Base-by-base conservation (phyloP, 2,329 filamentous ascomycete genomes). In the Colletotrichum shisoi region DNA sequence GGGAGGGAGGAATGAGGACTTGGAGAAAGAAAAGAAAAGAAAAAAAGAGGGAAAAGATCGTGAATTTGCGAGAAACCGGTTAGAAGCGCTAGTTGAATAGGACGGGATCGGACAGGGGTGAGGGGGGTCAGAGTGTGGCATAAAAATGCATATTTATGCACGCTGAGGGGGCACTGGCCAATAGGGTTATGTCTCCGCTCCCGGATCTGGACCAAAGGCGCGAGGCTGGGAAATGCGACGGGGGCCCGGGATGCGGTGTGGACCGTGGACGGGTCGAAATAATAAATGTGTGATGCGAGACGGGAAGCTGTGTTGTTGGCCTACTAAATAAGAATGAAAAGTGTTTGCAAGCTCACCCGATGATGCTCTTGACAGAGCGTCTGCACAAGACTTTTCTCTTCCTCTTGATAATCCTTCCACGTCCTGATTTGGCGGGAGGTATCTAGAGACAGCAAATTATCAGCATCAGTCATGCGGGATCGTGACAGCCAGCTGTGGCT, bases 11-110 rank as follows among this genome's bases (percentile, higher is more conserved):
- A 19, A 24, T 21, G 24, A 46, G n/a, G 42, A 48, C 27, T 48
- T 48, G 44, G 24, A 31, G 40, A 42, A 54, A 64, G 3, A 52
- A 63, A 34, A 31, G 40, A 42, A 54, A 64, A 11, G 46, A 63
- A 34, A 57, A 63, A 68, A 65, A 57, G 60, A 65, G 60, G 60
- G 63, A 68, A 74, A 75, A 74, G 76, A 74, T 73, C 71, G 73
- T 74, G 74, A 71, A 61, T 71, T 73, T 72, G 65, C 48, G 62
- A 68, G 61, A 40, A 65, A 57, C 56, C 72, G 63, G 70, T 62
- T 68, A 57, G 65, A 65, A 68, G 65, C 49, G 49, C 49, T 49
- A 67, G 65, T 64, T 68, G 65, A 60, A 64, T 19, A 62, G 42
- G 44, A 64, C 19, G 44, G 21, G 44, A 31, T 34, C 27, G 42